A percentile compares a stretch with the other conserved stretches of the same genome.
Conservation (phyloP, 371 early-diverging fungal species). For the Rhizopus sp. region DNA sequence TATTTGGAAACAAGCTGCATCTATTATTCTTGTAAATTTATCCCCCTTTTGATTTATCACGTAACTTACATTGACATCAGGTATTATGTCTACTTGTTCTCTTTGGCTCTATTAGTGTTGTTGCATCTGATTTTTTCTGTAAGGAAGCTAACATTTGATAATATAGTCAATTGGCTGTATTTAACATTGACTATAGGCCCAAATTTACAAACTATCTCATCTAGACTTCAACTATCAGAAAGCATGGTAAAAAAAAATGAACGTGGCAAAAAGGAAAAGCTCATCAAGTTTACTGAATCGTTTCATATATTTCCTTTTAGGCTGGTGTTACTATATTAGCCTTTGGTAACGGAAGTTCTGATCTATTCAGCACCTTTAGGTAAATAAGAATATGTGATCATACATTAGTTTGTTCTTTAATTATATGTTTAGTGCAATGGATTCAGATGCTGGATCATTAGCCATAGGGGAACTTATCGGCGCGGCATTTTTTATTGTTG, state of each 20-base stretch:
- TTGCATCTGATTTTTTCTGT: conserved; percentile 76
- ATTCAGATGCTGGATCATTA: conserved; percentile 70
- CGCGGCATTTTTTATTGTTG: conserved; percentile 74
- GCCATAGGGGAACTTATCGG: conserved; percentile 85
- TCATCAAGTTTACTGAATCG: neutral
- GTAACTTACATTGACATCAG: conserved; percentile 12
- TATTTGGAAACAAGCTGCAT: conserved; percentile 38
- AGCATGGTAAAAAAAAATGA: conserved; percentile 51
- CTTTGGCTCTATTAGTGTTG: conserved; percentile 67
- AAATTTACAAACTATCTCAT: conserved; percentile 66
- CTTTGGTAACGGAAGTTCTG: conserved; percentile 85
- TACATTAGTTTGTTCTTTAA: neutral
- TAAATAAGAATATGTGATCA: conserved; percentile 12
- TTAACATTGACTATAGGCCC: conserved; percentile 47
- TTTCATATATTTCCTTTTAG: conserved; percentile 21
- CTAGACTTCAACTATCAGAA: conserved; percentile 62
- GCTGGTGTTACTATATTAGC: conserved; percentile 88
- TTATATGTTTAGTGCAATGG: conserved; percentile 57
- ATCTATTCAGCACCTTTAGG: conserved; percentile 78
- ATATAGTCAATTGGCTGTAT: neutral
- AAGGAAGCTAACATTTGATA: conserved; percentile 16
- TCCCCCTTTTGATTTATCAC: neutral
- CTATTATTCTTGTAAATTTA: conserved; percentile 47
- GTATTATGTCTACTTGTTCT: conserved; percentile 39
- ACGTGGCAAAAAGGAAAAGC: neutral